Percentiles rank a stretch among this genome's conserved stretches.
These are phyloP conservation scores for Neurospora sp. DNA, from an alignment of 2,329 filamentous ascomycete species.

Conservation along the genomic window DNA sequence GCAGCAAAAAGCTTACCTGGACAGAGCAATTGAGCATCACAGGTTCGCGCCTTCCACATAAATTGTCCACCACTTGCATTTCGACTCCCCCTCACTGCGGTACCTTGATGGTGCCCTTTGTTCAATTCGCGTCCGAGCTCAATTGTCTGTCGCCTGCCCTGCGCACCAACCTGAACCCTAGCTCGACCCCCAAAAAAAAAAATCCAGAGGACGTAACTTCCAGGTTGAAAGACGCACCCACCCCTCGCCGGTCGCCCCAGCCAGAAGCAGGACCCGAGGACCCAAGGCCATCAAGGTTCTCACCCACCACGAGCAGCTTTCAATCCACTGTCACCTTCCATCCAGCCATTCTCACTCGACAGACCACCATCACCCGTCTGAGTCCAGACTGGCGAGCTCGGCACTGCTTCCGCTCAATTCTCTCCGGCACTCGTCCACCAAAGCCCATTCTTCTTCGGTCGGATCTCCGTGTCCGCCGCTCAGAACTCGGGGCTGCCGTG, in stretches of 20 bases:
- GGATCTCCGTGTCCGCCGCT: background rate
- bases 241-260: background rate
- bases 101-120: background rate
- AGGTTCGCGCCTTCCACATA: background rate
- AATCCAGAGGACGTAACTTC: background rate
- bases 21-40: background rate
- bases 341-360: constrained; percentile 9
- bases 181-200: background rate
- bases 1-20: background rate
- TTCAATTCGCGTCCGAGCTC: background rate
- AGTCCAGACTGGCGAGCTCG: background rate
- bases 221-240: background rate
- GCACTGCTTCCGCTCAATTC: background rate
- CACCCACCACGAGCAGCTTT: constrained; percentile 2
- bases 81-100: background rate
- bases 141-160: background rate
- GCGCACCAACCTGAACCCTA: background rate
- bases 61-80: background rate
- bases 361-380: background rate
- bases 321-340: constrained; percentile 3
- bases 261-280: background rate
- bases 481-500: background rate
- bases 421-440: background rate
- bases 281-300: constrained; percentile 18
- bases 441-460: background rate